phyloP scores from a whole-genome alignment of 176 grass and related monocot species.

The Secale cereale region DNA sequence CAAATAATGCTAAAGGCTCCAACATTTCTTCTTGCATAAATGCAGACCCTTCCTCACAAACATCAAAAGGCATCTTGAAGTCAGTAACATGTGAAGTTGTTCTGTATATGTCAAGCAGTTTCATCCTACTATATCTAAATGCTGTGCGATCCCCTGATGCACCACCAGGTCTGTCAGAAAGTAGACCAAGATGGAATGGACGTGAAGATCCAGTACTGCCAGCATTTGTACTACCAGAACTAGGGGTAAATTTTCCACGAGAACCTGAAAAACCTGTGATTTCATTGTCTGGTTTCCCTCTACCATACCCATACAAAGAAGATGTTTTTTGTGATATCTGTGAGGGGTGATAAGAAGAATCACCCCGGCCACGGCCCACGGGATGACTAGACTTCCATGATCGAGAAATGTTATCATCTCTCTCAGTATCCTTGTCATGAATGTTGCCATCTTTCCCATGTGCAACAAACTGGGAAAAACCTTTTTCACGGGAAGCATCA shows the following conservation, averaged over 20 bases:
- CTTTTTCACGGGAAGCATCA: conserved; percentile 56
- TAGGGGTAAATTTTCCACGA: conserved; percentile 65
- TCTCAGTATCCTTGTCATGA: conserved; percentile 76
- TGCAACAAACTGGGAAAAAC: conserved; percentile 30
- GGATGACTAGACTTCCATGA: conserved; percentile 86
- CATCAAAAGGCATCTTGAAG: conserved; percentile 56
- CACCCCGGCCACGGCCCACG: conserved; percentile 63
- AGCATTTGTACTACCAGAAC: conserved; percentile 43
- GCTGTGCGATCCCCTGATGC: conserved; percentile 47
- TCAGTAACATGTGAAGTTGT: conserved; percentile 58
- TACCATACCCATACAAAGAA: conserved; percentile 62
- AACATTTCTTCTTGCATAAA: conserved; percentile 61
- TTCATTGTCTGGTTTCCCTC: conserved; percentile 60
- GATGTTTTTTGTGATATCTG: conserved; percentile 43
- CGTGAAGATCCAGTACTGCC: conserved; percentile 49
- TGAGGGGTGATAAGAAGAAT: conserved; percentile 47
- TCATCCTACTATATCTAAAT: conserved; percentile 94
- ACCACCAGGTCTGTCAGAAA: conserved; percentile 71
- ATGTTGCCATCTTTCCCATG: conserved; percentile 59
- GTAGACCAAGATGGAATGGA: conserved; percentile 46
- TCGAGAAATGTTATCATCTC: conserved; percentile 64
- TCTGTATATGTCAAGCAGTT: conserved; percentile 94
- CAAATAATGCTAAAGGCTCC: conserved; percentile 85
- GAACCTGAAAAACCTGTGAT: conserved; percentile 44
- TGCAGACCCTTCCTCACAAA: conserved; percentile 55